Base-by-base conservation (phyloP, 2,329 filamentous ascomycete genomes). In the Penicillium sp. region DNA sequence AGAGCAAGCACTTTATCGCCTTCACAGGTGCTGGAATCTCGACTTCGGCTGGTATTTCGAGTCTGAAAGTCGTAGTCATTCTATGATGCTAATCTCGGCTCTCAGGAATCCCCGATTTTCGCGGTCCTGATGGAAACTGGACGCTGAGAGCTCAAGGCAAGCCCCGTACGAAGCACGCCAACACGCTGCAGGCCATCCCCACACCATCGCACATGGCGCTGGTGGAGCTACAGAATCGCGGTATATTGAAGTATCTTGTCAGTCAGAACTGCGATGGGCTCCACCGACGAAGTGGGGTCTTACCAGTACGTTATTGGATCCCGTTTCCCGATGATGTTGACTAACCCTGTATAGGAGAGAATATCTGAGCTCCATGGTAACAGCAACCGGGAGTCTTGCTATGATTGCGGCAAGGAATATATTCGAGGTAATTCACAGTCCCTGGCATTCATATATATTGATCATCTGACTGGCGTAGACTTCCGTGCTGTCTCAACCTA, bases 301-400 rank as follows among this genome's bases (percentile, higher is more conserved):
- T 67, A n/a, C 70, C 76, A 0, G 77, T 77, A 51, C 55, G 68
- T 49, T 1, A 27, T 6, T 27, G 5, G 17, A 36, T 36, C 15
- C 17, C 17, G 10, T n/a, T 17, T 36, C 20, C 5, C 2, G 9
- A n/a, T n/a, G 20, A 39, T 21, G 13, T 13, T 13, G 3, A 7
- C 13, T 39, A 9, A 36, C 33, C 5, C 17, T 18, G 1, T 7
- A 21, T 20, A 36, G 33, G 33, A 36, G 4, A 39, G 18, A 8
- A 77, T 79, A 37, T 77, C 77, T 0, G 77, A 80, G 48, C 67
- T 80, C 1, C 77, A 80, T 24, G 76, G 77, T 0, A 80, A 80
- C 39, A 79, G 69, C 29, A 80, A 78, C 34, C 69, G 71, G 0
- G 77, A 79, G 46, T 72, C 63, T 23, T 80, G 77, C 55, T 69